Conservation (phyloP, 495 filamentous ascomycete species). For the Penicillium paradoxum region DNA sequence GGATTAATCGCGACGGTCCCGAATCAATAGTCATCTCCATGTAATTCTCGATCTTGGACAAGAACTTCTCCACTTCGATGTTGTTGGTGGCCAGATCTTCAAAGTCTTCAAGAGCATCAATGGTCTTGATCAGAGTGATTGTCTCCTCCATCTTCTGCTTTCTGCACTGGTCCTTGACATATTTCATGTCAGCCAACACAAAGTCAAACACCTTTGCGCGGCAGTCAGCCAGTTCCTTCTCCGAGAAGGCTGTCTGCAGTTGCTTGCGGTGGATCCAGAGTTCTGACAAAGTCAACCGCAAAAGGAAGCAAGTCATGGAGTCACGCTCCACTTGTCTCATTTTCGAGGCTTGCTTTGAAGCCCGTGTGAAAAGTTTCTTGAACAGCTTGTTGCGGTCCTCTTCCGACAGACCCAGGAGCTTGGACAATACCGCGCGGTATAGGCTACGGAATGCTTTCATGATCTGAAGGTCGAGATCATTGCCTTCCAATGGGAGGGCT, state of each 20-base stretch:
- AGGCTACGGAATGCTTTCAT: constrained; percentile 42
- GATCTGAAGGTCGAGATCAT: constrained; percentile 36
- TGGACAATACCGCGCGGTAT: constrained; percentile 33
- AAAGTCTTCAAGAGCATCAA: constrained; percentile 44
- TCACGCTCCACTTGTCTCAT: constrained; percentile 33
- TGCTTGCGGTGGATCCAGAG: constrained; percentile 35
- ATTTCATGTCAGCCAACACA: constrained; percentile 36
- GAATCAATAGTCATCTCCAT: constrained; percentile 38
- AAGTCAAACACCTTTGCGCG: constrained; percentile 35
- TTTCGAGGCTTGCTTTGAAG: constrained; percentile 33
- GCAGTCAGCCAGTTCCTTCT: constrained; percentile 29
- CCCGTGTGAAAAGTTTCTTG: constrained; percentile 34
- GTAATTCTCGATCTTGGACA: constrained; percentile 37
- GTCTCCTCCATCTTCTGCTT: constrained; percentile 40
- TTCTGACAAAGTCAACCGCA: constrained; percentile 38
- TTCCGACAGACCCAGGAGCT: constrained; percentile 34
- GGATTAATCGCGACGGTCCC: constrained; percentile 32
- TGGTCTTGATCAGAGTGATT: constrained; percentile 39
- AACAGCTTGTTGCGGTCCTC: constrained; percentile 32
- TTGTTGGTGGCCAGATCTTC: constrained; percentile 38
- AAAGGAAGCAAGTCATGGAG: constrained; percentile 39
- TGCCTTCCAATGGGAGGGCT: constrained; percentile 30
- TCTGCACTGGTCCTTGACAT: constrained; percentile 37
- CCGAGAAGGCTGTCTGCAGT: constrained; percentile 26
- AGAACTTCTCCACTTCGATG: constrained; percentile 35